These are phyloP conservation scores for Alternaria sp. DNA, from an alignment of 2,329 filamentous ascomycete species.

Conservation along the genomic window DNA sequence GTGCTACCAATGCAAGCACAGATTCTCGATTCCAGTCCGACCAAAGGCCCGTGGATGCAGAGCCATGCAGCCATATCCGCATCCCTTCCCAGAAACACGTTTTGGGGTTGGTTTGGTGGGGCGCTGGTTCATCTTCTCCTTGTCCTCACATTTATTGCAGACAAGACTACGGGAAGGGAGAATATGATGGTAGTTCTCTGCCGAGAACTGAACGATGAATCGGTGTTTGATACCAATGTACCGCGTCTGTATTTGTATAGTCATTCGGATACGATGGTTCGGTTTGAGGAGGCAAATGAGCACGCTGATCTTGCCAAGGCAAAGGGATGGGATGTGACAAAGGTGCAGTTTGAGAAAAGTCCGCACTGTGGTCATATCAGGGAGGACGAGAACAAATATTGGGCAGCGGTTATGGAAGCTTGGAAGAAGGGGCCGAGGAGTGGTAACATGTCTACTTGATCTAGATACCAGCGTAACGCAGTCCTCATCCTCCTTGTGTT, in stretches of 20 bases:
- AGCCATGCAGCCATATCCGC: slow-evolving; percentile 39
- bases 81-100: slow-evolving; percentile 30
- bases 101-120: slow-evolving; percentile 37
- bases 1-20: slow-evolving; percentile 38
- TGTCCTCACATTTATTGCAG: slow-evolving; percentile 24
- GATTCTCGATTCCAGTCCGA: slow-evolving; percentile 44
- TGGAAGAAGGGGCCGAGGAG: slow-evolving; percentile 33
- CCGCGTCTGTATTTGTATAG: slow-evolving; percentile 65
- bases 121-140: slow-evolving; percentile 38
- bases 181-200: slow-evolving; percentile 37
- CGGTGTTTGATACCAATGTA: slow-evolving; percentile 39
- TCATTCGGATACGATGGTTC: slow-evolving; percentile 63
- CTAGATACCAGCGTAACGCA: background rate
- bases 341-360: slow-evolving; percentile 63
- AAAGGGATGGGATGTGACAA: slow-evolving; percentile 58
- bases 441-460: background rate
- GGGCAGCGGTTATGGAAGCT: slow-evolving; percentile 50
- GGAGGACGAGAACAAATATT: slow-evolving; percentile 64
- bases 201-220: slow-evolving; percentile 38
- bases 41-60: slow-evolving; percentile 39
- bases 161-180: slow-evolving; percentile 23
- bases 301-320: slow-evolving; percentile 58
- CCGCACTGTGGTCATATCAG: slow-evolving; percentile 68
- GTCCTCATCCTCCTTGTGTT: background rate
- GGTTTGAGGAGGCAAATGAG: slow-evolving; percentile 61